Percentiles rank a stretch among this genome's conserved stretches.
phyloP scores from a whole-genome alignment of 2,329 filamentous ascomycete species.

The Scytalidium lignicola region DNA sequence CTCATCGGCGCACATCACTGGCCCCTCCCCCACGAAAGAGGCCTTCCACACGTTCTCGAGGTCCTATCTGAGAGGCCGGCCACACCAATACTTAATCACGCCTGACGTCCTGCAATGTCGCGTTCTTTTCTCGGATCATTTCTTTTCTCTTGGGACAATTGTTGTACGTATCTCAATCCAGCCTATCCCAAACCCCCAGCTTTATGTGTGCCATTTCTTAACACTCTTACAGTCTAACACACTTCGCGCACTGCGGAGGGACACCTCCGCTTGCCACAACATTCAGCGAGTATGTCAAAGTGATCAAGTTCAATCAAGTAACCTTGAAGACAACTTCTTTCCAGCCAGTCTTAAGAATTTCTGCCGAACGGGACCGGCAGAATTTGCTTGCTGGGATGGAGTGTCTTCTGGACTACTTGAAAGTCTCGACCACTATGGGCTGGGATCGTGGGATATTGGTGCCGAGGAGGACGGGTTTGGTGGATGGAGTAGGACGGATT shows the following conservation, averaged over 20 bases:
- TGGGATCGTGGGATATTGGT: conserved; percentile 1
- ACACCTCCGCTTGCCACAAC: conserved; percentile 5
- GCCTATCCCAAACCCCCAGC: too few species aligned
- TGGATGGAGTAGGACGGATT: background rate
- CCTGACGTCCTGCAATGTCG: too few species aligned
- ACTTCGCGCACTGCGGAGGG: conserved; percentile 1
- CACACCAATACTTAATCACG: too few species aligned
- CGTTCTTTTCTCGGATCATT: too few species aligned
- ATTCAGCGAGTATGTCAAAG: conserved; percentile 7
- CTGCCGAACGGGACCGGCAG: conserved; percentile 7
- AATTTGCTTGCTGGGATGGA: conserved; percentile 8
- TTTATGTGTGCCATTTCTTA: too few species aligned
- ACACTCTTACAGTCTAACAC: too few species aligned
- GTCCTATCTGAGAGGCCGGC: too few species aligned
- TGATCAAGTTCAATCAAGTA: conserved; percentile 11
- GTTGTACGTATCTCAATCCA: too few species aligned
- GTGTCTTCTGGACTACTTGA: conserved; percentile 2
- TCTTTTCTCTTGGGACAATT: too few species aligned
- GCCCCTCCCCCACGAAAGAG: too few species aligned
- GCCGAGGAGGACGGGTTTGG: conserved; percentile 2
- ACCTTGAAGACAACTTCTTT: conserved; percentile 3
- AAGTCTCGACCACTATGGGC: conserved; percentile 8
- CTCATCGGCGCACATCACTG: too few species aligned
- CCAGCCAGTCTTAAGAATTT: conserved; percentile 1
- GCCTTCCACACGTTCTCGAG: too few species aligned